Base-by-base conservation (phyloP, 192 early-diverging fungal genomes). In the Coemansia sp. region DNA sequence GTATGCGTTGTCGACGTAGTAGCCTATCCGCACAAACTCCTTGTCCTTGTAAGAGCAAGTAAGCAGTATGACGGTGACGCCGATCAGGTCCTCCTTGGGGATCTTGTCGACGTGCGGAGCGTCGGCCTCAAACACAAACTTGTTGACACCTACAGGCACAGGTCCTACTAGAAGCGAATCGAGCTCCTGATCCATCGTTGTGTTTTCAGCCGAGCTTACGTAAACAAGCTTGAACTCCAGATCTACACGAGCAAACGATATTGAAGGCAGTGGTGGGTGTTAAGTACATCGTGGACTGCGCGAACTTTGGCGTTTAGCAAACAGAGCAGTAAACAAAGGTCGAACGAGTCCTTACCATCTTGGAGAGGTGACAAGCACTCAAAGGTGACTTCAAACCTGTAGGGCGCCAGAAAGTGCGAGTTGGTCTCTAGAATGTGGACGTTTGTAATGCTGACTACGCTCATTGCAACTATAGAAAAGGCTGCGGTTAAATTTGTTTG, bases 1-100 rank as follows among this genome's bases (percentile, higher is more conserved):
- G 76, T 98, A 99, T 62, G 97, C 93, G 81, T 96, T 98, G 86
- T 99, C 95, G 54, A 99, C 95, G 73, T 97, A 97, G 85, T 99
- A 99, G 15, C 96, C 97, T 60, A 99, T 94, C 71, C 96, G 90
- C 62, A 97, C 94, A 86, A 98, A 99, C 84, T 97, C 95, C 73
- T 91, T 90, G 52, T 90, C 90, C 71, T 89, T 88, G 79, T 98
- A 99, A 11, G 90, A 91, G 75, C 95, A 97, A 66, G 91, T 90
- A 38, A 99, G 87, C 55, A 98, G 78, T 31, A 99, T 89, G 15
- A 97, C 95, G 7, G 95, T 95, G 20, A 97, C 93, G 38, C 93
- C 96, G 40, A 98, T 72, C 40, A 96, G 77, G 64, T 98, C 95
- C 47, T 88, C 86, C 62, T 89, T 79, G 27, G 93, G 95, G 63